Conservation (phyloP, 2,329 filamentous ascomycete species). For the Colletotrichum gigasporum region DNA sequence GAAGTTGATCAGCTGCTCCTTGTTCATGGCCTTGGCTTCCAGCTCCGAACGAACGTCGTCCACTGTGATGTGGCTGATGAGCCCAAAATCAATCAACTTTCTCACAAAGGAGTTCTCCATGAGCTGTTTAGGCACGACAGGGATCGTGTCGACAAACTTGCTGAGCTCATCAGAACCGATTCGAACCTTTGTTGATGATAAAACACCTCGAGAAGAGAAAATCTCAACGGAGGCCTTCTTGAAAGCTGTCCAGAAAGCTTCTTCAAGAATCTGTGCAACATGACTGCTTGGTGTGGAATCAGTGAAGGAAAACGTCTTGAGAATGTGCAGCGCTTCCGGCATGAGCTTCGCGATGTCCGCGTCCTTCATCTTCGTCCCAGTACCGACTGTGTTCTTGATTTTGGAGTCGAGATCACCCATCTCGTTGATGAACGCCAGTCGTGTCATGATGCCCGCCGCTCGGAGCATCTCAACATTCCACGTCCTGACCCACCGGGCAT, state of each 20-base stretch:
- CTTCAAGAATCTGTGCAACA: conserved; percentile 88
- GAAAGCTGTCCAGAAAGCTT: conserved; percentile 95
- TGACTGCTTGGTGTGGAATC: conserved; percentile 90
- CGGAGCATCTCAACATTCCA: conserved; percentile 97
- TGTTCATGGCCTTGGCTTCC: conserved; percentile 81
- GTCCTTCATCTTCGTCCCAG: conserved; percentile 63
- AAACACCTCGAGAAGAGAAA: conserved; percentile 85
- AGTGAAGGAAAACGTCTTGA: conserved; percentile 87
- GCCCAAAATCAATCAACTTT: conserved; percentile 83
- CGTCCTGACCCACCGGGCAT: conserved; percentile 90
- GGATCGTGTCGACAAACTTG: conserved; percentile 87
- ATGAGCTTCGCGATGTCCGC: conserved; percentile 74
- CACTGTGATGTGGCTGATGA: conserved; percentile 88
- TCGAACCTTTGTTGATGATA: conserved; percentile 85
- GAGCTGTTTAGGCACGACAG: conserved; percentile 82
- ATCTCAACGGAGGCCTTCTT: conserved; percentile 85
- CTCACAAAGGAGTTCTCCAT: conserved; percentile 79
- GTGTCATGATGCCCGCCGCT: conserved; percentile 87
- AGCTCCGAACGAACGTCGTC: conserved; percentile 87
- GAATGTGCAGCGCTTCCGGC: conserved; percentile 82
- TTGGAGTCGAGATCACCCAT: conserved; percentile 79
- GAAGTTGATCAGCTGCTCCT: conserved; percentile 82
- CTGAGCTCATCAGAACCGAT: conserved; percentile 73
- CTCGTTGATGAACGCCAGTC: conserved; percentile 87
- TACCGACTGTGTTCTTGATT: conserved; percentile 57